Percentiles rank a stretch among this genome's conserved stretches.
Conservation (phyloP, 768 basidiomycete genomes). For the Suillus fuscotomentosus region DNA sequence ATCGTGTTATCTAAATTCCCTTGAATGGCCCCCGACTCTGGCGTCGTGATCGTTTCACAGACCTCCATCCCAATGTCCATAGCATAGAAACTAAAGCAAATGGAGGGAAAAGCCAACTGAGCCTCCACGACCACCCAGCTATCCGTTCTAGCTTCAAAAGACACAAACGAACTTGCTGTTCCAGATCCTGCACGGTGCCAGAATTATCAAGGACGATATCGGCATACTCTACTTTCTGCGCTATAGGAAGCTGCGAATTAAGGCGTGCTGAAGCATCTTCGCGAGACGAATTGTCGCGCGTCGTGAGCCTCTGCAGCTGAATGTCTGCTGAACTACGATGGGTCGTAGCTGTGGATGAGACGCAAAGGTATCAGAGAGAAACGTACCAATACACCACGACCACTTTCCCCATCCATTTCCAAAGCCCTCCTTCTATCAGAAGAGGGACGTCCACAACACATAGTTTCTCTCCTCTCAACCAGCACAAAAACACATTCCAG, state of each 20-base stretch:
- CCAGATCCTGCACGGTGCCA: constrained; percentile 66
- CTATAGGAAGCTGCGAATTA: constrained; percentile 76
- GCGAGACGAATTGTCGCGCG: constrained; percentile 63
- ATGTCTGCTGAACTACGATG: constrained; percentile 68
- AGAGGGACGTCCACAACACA: constrained; percentile 91
- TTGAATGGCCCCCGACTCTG: neutral
- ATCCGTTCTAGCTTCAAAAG: constrained; percentile 41
- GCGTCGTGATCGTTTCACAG: neutral
- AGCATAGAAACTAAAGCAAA: constrained; percentile 46
- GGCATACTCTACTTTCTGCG: constrained; percentile 79
- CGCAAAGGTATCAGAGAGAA: neutral
- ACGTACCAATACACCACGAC: constrained; percentile 90
- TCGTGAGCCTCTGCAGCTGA: constrained; percentile 81
- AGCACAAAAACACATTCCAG: constrained; percentile 61
- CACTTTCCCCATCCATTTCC: constrained; percentile 79
- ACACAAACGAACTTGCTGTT: constrained; percentile 42
- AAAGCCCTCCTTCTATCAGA: constrained; percentile 84
- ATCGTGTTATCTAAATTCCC: neutral
- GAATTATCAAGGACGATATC: constrained; percentile 90
- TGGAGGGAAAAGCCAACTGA: constrained; percentile 65
- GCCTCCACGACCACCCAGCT: constrained; percentile 55
- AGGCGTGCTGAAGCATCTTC: constrained; percentile 75
- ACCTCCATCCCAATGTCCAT: constrained; percentile 38
- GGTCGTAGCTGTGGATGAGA: neutral
- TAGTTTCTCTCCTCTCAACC: constrained; percentile 75